These are phyloP conservation scores for Apostasia ramifera DNA, from an alignment of 106 monocot species.

Conservation along the genomic window DNA sequence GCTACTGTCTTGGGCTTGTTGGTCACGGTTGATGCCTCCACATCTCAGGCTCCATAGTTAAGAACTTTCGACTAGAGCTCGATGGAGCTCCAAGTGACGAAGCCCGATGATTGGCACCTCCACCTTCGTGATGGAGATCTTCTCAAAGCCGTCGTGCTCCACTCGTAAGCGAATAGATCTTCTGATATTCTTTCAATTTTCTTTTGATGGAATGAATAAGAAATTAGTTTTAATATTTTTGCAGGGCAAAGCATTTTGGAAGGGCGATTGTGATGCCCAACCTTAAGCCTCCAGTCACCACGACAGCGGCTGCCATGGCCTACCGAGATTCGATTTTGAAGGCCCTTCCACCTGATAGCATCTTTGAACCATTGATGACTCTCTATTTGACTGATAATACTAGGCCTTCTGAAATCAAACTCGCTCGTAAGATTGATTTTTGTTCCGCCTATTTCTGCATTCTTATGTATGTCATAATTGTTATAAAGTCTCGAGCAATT, in stretches of 20 bases:
- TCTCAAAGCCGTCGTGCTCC: constrained; percentile 57
- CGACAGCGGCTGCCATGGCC: constrained; percentile 54
- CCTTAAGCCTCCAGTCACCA: constrained; percentile 80
- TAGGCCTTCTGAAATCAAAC: constrained; percentile 62
- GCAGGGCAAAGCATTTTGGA: constrained; percentile 59
- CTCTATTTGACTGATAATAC: constrained; percentile 88
- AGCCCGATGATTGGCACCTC: constrained; percentile 95
- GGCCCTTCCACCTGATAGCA: constrained; percentile 36
- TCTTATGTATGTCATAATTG: too few species aligned
- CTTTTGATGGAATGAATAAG: not conserved
- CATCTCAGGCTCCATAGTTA: too few species aligned
- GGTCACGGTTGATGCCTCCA: too few species aligned
- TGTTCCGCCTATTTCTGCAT: not conserved
- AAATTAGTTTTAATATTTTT: not conserved
- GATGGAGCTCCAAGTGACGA: constrained; percentile 50
- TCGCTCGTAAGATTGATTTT: constrained; percentile 54
- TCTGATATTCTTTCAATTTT: not conserved
- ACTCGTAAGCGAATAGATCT: constrained; percentile 27
- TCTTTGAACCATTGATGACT: constrained; percentile 83
- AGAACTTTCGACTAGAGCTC: too few species aligned
- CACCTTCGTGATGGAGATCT: constrained; percentile 90
- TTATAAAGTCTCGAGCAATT: too few species aligned
- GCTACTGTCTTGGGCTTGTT: too few species aligned
- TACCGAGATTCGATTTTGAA: constrained; percentile 67
- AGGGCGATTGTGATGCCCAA: constrained; percentile 98